These are phyloP conservation scores for Linanthus parryae DNA, from an alignment of 148 eudicot species.

Conservation along the genomic window DNA sequence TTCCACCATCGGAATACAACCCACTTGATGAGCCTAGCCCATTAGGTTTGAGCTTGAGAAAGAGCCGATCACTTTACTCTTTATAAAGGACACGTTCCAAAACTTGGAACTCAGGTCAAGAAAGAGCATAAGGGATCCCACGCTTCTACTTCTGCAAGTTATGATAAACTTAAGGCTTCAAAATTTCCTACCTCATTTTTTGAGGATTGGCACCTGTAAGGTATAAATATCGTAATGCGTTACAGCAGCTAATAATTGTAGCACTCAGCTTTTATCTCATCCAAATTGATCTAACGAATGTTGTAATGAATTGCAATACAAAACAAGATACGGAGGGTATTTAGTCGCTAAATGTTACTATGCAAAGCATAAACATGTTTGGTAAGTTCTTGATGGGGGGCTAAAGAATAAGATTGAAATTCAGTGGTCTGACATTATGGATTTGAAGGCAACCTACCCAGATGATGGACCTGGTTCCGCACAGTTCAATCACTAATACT, in stretches of 20 bases:
- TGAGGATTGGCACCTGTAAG: constrained; percentile 48
- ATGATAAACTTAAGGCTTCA: constrained; percentile 43
- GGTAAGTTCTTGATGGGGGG: constrained; percentile 54
- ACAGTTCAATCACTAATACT: too few relatives aligned
- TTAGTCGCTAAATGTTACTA: constrained; percentile 50
- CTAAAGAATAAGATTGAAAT: constrained; percentile 48
- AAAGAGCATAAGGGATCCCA: constrained; percentile 7
- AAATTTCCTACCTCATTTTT: constrained; percentile 36
- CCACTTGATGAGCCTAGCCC: constrained; percentile 75
- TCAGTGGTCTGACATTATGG: constrained; percentile 53
- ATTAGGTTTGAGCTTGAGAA: constrained; percentile 54
- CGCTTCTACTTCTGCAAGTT: background rate
- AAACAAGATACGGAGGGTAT: constrained; percentile 45
- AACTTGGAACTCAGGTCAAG: constrained; percentile 16
- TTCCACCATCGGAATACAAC: constrained; percentile 31
- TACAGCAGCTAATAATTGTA: too few relatives aligned
- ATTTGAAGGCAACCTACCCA: constrained; percentile 33
- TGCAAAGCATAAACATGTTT: constrained; percentile 50
- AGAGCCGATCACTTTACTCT: constrained; percentile 64
- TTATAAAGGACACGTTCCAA: constrained; percentile 32
- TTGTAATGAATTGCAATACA: constrained; percentile 21
- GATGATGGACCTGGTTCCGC: constrained; percentile 39
- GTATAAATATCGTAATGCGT: constrained; percentile 17
- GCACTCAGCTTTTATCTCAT: background rate
- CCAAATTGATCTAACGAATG: too few relatives aligned